These are phyloP conservation scores for Epichloe hybrida DNA, from an alignment of 2,329 filamentous ascomycete genomes.

Conservation along the genomic window DNA sequence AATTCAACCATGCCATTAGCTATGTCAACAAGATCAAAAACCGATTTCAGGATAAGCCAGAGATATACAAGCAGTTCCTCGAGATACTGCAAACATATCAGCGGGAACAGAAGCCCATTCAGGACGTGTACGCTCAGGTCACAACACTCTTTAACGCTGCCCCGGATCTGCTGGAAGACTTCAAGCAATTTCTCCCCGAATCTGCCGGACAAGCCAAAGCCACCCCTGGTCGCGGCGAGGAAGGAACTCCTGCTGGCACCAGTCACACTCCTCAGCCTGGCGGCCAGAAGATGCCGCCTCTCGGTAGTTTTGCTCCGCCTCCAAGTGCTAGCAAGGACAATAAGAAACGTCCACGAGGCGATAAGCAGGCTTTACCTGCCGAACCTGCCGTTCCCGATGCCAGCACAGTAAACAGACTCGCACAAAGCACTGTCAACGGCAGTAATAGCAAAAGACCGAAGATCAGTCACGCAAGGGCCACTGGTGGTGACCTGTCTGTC, in stretches of 20 bases:
- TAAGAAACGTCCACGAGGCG: constrained; percentile 67
- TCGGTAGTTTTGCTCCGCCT: constrained; percentile 84
- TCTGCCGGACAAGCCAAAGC: constrained; percentile 47
- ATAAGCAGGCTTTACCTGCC: constrained; percentile 38
- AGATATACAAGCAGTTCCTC: constrained; percentile 98
- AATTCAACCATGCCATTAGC: constrained; percentile 98
- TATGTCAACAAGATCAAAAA: constrained; percentile 99
- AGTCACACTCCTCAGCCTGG: constrained; percentile 43
- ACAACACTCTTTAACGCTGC: constrained; percentile 87
- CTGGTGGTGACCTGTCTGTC: constrained; percentile 42
- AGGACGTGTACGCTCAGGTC: constrained; percentile 95
- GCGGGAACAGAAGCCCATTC: constrained; percentile 92
- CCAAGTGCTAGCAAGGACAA: constrained; percentile 73
- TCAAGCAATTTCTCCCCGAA: constrained; percentile 96
- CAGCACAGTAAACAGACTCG: constrained; percentile 22
- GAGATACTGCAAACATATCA: constrained; percentile 98
- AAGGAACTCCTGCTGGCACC: constrained; percentile 24
- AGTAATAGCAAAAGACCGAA: constrained; percentile 53
- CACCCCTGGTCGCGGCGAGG: constrained; percentile 46
- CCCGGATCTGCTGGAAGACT: constrained; percentile 90
- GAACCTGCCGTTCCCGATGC: constrained; percentile 31
- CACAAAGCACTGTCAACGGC: constrained; percentile 21
- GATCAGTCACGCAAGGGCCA: constrained; percentile 53
- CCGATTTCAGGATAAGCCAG: constrained; percentile 87
- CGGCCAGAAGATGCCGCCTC: constrained; percentile 73